A percentile compares a stretch with the other conserved stretches of the same genome.
Evolutionary conservation across 179 eudicot species (phyloP).

Genomic region (Amaranthus tricolor): DNA sequence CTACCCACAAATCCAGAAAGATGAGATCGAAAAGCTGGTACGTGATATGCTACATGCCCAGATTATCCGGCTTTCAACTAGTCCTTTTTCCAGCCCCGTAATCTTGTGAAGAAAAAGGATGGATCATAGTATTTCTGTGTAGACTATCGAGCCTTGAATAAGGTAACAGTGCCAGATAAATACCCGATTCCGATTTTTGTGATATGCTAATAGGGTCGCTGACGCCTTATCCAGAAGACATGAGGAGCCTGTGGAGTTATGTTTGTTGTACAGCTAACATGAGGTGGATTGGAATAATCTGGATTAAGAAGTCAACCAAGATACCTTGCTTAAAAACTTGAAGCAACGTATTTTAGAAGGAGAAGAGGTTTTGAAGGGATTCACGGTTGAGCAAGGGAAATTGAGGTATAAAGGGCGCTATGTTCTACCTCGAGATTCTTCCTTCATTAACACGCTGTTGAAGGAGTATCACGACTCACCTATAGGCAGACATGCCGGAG

Average conservation of each 20-base stretch:
- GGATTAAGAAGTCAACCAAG: not conserved
- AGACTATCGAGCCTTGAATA: too few relatives aligned
- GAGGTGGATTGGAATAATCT: not conserved
- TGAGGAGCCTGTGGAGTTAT: fast-evolving
- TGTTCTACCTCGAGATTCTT: not conserved
- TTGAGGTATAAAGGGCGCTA: not conserved
- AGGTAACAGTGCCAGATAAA: not conserved
- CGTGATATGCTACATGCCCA: not conserved
- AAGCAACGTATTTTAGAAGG: too few relatives aligned
- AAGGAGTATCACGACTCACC: not conserved
- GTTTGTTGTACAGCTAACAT: not conserved
- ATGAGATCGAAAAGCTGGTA: not conserved
- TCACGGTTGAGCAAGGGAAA: not conserved
- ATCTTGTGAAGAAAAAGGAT: not conserved
- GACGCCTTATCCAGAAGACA: not conserved
- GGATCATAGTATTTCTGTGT: too few relatives aligned
- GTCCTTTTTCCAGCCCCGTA: not conserved
- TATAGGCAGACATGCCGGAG: not conserved
- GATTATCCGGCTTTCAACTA: not conserved
- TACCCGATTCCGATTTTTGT: not conserved
- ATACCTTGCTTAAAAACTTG: not conserved
- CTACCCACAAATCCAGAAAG: not conserved
- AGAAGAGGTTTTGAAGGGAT: not conserved
- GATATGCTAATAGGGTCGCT: not conserved
- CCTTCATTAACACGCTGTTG: not conserved